Evolutionary conservation across 2,329 filamentous ascomycete species (phyloP), one percentile per base, ranked within the genome.

Genomic region (Aspergillus calidoustus): DNA sequence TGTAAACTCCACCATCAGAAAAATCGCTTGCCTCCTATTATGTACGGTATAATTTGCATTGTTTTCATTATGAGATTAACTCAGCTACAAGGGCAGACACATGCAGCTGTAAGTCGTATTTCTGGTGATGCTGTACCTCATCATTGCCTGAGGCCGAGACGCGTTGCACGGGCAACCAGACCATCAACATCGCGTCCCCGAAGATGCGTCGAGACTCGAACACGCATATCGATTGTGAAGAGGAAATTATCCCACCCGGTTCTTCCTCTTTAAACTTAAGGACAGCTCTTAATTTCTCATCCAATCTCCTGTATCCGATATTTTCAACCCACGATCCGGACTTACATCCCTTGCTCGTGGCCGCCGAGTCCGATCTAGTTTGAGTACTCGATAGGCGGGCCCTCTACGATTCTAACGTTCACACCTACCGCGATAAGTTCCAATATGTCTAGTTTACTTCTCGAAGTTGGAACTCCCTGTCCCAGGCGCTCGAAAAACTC

Each of bases 381-480:
- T 15, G 15, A 41, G 34, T 15, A 41, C 34, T 17, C 34, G 4
- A 41, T 13, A 41, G 34, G 34, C 34, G 13, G 13, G 11, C 34
- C 9, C 11, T 41, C 11, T 41, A 11, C 11, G 13, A 15, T 13
- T 41, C 9, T 44, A 43, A 28, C 19, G 17, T 7, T 13, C 22
- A 17, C 22, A 54, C 13, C 7, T 17, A 13, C 9, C 7, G 8
- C 25, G 25, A 41, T 22, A 56, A 50, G 25, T 17, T 43, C 41
- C 47, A 69, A 28, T 19, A 75, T 73, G 74, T 71, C 71, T 41
- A 64, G 61, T 17, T 38, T 69, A 25, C 50, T 74, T 22, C 48
- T 66, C 7, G 70, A 75, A 63, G 61, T 67, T 38, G 66, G 64
- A 17, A 78, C 77, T 7, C 77, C 76, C 1, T 77, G 76, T 56